Conservation (phyloP, 2,329 filamentous ascomycete genomes). For the Ascochyta viciae-villosae region DNA sequence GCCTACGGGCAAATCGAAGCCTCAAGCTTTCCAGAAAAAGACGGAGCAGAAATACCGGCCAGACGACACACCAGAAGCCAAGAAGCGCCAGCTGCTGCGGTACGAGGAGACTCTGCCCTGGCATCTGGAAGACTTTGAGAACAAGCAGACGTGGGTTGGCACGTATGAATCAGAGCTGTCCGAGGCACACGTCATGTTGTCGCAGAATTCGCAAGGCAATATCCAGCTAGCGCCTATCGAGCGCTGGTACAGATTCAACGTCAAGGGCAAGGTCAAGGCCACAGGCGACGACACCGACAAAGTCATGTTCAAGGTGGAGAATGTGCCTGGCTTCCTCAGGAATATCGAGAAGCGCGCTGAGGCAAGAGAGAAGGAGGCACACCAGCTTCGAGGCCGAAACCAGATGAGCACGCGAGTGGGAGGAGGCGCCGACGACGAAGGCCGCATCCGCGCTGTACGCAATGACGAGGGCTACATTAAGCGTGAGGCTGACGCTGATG, state of each 20-base stretch:
- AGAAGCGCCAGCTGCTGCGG: slow-evolving; percentile 68
- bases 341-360: slow-evolving; percentile 54
- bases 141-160: slow-evolving; percentile 92
- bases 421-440: slow-evolving; percentile 49
- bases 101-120: slow-evolving; percentile 97
- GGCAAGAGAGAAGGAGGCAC: slow-evolving; percentile 55
- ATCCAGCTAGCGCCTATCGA: slow-evolving; percentile 91
- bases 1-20: slow-evolving; percentile 75
- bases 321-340: slow-evolving; percentile 76
- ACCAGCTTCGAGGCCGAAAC: slow-evolving; percentile 21
- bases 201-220: slow-evolving; percentile 63
- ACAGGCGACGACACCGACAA: slow-evolving; percentile 89
- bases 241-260: slow-evolving; percentile 90
- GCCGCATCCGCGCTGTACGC: slow-evolving; percentile 40
- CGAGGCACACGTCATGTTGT: slow-evolving; percentile 77
- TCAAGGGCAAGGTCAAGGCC: slow-evolving; percentile 76
- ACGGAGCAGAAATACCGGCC: slow-evolving; percentile 84
- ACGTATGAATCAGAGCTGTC: slow-evolving; percentile 90
- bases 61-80: slow-evolving; percentile 77
- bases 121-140: slow-evolving; percentile 96
- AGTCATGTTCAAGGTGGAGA: slow-evolving; percentile 77
- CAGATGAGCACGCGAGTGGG: slow-evolving; percentile 42
- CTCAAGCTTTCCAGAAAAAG: slow-evolving; percentile 74
- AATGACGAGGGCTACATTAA: slow-evolving; percentile 54
- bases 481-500: slow-evolving; percentile 65